Evolutionary conservation across 805 yeast species (phyloP).

Genomic region (Pichia membranifaciens): DNA sequence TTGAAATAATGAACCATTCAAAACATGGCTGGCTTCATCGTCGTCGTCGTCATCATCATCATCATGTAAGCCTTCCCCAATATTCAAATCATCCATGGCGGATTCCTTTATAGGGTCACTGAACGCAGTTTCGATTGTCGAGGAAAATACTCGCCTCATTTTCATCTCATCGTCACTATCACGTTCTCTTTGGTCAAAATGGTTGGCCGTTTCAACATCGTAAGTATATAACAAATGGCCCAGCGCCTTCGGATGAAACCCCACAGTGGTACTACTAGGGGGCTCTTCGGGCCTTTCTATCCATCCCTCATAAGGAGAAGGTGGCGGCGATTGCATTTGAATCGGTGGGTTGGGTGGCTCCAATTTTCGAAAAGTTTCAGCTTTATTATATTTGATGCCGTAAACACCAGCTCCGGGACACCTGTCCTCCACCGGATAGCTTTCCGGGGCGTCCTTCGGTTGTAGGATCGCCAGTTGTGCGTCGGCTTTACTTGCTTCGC

Average conservation of each 20-base stretch:
- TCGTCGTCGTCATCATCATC: constrained; percentile 2
- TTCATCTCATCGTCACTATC: constrained; percentile 1
- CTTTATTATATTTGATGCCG: background rate
- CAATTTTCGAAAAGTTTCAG: constrained; percentile 8
- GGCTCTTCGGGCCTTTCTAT: constrained; percentile 29
- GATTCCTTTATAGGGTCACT: too few relatives aligned
- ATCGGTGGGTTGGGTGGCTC: constrained; percentile 26
- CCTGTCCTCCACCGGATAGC: constrained; percentile 4
- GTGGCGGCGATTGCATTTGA: constrained; percentile 32
- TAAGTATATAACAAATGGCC: constrained; percentile 26
- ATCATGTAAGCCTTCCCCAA: constrained; percentile 13
- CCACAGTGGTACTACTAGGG: constrained; percentile 27
- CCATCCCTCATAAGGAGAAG: constrained; percentile 32
- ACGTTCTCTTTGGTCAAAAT: background rate
- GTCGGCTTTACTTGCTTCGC: too few relatives aligned
- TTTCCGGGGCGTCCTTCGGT: background rate
- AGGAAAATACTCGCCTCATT: constrained; percentile 11
- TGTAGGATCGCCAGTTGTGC: too few relatives aligned
- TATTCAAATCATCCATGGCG: constrained; percentile 1
- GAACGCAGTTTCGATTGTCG: constrained; percentile 2
- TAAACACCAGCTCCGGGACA: constrained; percentile 4
- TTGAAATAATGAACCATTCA: constrained; percentile 7
- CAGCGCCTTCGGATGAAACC: constrained; percentile 26
- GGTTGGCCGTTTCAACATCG: constrained; percentile 14
- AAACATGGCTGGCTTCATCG: background rate